phyloP scores from a whole-genome alignment of 345 rosid genomes.

The Eucalyptus regnans region DNA sequence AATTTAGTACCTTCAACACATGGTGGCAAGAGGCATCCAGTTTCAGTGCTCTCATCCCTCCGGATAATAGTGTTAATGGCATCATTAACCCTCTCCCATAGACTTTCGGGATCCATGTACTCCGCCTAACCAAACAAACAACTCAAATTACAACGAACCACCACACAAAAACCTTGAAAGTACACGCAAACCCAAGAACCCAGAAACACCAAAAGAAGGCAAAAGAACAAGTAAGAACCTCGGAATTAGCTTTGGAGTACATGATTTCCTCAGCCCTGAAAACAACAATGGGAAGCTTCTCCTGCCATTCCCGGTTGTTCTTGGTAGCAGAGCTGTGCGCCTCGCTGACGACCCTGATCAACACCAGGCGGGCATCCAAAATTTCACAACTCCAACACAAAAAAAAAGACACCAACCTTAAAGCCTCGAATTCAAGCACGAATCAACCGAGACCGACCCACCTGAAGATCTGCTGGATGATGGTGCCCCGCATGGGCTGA shows the following conservation, averaged over 20 bases:
- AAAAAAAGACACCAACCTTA: neutral
- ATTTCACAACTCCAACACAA: neutral
- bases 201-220: neutral
- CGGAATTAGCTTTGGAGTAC: conserved; percentile 96
- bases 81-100: conserved; percentile 93
- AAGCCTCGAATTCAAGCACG: neutral
- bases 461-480: conserved; percentile 93
- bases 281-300: conserved; percentile 79
- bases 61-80: conserved; percentile 87
- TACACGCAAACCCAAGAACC: conserved; percentile 2
- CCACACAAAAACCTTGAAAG: neutral
- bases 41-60: conserved; percentile 76
- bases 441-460: conserved; percentile 13
- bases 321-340: conserved; percentile 51
- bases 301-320: conserved; percentile 90
- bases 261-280: conserved; percentile 87
- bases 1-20: conserved; percentile 80
- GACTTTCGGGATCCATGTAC: conserved; percentile 57
- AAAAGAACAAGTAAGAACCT: conserved; percentile 33
- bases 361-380: conserved; percentile 7
- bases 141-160: neutral
- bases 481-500: conserved; percentile 79
- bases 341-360: conserved; percentile 60
- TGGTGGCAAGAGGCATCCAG: conserved; percentile 86
- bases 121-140: conserved; percentile 43